phyloP scores from a whole-genome alignment of 371 early-diverging fungal species.

The Mucor indicus region DNA sequence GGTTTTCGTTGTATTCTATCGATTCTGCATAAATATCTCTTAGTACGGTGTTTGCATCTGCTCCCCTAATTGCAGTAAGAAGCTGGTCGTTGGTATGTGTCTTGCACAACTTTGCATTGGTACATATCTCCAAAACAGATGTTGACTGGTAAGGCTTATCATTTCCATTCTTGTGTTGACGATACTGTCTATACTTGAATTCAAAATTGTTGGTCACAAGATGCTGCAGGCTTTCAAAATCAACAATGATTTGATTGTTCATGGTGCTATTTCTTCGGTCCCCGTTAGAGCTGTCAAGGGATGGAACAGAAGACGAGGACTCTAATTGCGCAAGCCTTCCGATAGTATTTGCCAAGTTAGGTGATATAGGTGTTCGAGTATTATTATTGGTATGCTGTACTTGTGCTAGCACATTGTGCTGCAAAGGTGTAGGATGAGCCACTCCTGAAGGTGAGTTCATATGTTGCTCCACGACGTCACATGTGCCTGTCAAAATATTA shows the following conservation, averaged over 20 bases:
- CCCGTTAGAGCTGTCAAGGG: constrained; percentile 3
- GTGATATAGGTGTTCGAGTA: constrained; percentile 8
- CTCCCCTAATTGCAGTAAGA: constrained; percentile 22
- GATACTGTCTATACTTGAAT: not conserved
- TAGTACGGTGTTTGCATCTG: constrained; percentile 53
- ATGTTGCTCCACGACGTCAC: not conserved
- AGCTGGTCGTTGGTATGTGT: constrained; percentile 12
- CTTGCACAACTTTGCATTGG: constrained; percentile 15
- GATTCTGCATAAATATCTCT: constrained; percentile 50
- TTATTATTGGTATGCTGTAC: constrained; percentile 5
- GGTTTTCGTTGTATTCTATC: constrained; percentile 17
- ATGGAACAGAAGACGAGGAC: constrained; percentile 14
- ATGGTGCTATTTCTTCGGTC: not conserved
- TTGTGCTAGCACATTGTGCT: constrained; percentile 6
- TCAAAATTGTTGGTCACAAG: constrained; percentile 18
- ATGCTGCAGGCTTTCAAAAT: constrained; percentile 20
- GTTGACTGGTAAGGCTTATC: not conserved
- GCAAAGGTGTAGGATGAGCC: constrained; percentile 3
- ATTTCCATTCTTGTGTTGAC: not conserved
- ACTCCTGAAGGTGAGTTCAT: not conserved
- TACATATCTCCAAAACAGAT: constrained; percentile 17
- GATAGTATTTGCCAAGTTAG: constrained; percentile 19
- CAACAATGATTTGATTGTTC: not conserved
- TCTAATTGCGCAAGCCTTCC: constrained; percentile 24
- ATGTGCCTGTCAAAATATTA: constrained; percentile 11